Base-by-base conservation (phyloP, 345 rosid species). In the Aquilaria sinensis region DNA sequence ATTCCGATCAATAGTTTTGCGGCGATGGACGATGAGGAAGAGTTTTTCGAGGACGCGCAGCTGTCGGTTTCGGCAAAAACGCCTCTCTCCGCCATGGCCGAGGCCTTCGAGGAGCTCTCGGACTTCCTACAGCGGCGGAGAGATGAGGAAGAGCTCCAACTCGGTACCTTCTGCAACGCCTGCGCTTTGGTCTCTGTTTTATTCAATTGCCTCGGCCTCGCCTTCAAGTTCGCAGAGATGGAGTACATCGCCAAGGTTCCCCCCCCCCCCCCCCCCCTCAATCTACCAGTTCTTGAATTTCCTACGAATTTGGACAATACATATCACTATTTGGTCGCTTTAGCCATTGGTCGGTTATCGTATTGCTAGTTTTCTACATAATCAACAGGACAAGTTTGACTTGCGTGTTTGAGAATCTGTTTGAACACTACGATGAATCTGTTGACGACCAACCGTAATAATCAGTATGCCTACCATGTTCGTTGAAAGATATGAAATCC, bases 211-310 rank as follows among this genome's bases (percentile, higher is more conserved):
- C 96, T 92, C 1, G 98, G 98, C 56, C 81, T 92, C 56, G 96
- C 98, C 53, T 92, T 89, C 77, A 89, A 84, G 76, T 89, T 92
- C 58, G 96, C 96, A 9, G 93, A 89, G 76, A 63, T 84, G 69
- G 98, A 89, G 74, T 89, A 83, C 72, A 73, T 82, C 53, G 60
- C 85, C 65, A 92, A 92, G 85, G 96, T n/a, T n/a, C n/a, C n/a
- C n/a, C n/a, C n/a, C n/a, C n/a, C n/a, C n/a, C n/a, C n/a, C n/a
- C n/a, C n/a, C n/a, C n/a, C 43, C 43, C 43, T 23, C 23, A 23
- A 23, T 23, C 23, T 23, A 23, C 23, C 23, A 23, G 23, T 23
- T 23, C 23, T 23, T 23, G 23, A 23, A 23, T 23, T 23, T 23
- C 23, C 1, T 23, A 23, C 1, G 23, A 23, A 23, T 23, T 23